These are phyloP conservation scores for Lipomyces oligophaga DNA, from an alignment of 805 yeast genomes.

Conservation along the genomic window DNA sequence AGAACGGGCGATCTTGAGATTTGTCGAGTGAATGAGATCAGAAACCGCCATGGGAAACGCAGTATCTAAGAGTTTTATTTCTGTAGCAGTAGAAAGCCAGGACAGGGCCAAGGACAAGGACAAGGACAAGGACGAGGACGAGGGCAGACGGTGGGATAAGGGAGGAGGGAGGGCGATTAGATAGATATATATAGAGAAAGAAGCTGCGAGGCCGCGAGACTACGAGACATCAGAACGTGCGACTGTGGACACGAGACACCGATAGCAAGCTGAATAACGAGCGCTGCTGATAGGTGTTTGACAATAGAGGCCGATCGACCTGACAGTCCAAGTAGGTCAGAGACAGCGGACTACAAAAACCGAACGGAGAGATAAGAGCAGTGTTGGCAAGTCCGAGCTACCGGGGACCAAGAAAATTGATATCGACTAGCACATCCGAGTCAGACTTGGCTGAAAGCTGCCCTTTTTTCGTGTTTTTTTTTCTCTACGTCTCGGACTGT, in stretches of 20 bases:
- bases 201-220: not conserved
- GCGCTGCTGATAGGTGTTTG: not conserved
- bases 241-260: not conserved
- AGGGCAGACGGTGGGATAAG: not conserved
- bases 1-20: conserved; percentile 24
- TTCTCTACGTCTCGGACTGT: no score
- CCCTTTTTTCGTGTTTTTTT: no score
- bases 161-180: not conserved
- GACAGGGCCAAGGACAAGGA: not conserved
- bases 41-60: conserved; percentile 9
- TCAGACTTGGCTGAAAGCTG: no score
- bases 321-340: no score
- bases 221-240: not conserved
- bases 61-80: no score
- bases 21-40: conserved; percentile 19
- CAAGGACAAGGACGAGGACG: conserved; percentile 1
- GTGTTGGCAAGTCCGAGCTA: no score
- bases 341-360: no score
- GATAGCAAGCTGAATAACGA: conserved; percentile 1
- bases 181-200: not conserved
- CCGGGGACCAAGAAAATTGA: no score
- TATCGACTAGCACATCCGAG: no score
- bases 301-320: no score
- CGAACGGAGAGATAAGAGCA: no score
- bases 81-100: not conserved